Evolutionary conservation across 306 rosid genomes (phyloP).

Genomic region (Cucumis melo): DNA sequence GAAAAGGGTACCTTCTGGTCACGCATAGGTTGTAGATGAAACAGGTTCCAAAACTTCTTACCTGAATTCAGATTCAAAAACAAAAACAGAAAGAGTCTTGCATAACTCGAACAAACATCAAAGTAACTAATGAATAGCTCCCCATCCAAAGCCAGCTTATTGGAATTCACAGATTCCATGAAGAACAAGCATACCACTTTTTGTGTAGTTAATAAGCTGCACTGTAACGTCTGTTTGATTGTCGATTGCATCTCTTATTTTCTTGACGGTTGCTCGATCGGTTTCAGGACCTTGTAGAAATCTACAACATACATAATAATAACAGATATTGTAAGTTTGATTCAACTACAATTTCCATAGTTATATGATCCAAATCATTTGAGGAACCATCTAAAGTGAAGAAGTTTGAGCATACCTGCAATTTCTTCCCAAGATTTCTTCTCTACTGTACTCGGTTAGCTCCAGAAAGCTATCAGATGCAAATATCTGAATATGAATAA

Average conservation of each 20-base stretch:
- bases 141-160: background rate
- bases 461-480: slow-evolving; percentile 98
- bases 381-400: background rate
- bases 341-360: background rate
- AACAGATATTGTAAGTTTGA: background rate
- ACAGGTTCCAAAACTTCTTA: slow-evolving; percentile 91
- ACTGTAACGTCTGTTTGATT: slow-evolving; percentile 86
- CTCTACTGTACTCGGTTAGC: slow-evolving; percentile 91
- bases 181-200: slow-evolving; percentile 42
- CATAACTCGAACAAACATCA: background rate
- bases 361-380: background rate
- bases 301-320: slow-evolving; percentile 29
- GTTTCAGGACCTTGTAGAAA: slow-evolving; percentile 98
- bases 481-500: slow-evolving; percentile 47
- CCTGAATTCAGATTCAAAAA: slow-evolving; percentile 33
- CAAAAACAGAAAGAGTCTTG: background rate
- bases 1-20: slow-evolving; percentile 65
- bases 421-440: slow-evolving; percentile 94
- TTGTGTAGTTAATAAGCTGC: slow-evolving; percentile 86
- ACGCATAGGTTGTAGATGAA: slow-evolving; percentile 99
- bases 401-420: slow-evolving; percentile 52
- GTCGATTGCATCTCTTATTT: slow-evolving; percentile 86
- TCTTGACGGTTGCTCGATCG: slow-evolving; percentile 74
- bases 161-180: background rate
- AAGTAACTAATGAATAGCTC: background rate